Evolutionary conservation across 140 eudicot species (phyloP).

Genomic region (Oenanthe javanica): DNA sequence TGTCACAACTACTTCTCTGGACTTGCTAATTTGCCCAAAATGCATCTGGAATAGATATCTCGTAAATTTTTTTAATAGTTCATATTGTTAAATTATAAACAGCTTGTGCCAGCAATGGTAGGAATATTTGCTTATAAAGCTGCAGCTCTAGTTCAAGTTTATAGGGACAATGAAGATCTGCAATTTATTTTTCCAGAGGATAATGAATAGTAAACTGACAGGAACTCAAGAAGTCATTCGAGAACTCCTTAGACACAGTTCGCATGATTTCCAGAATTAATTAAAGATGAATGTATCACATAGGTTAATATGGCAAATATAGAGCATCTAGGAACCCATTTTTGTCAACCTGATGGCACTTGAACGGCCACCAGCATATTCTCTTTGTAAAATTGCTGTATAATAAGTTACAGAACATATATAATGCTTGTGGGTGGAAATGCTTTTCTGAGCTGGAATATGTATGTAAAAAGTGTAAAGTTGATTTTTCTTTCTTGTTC

Average conservation of each 20-base stretch:
- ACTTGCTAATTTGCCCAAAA: not conserved
- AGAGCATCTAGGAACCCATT: slow-evolving; percentile 1
- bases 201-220: slow-evolving; percentile 25
- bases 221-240: not conserved
- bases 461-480: not conserved
- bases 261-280: not conserved
- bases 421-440: not conserved
- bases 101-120: slow-evolving; percentile 91
- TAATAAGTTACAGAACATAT: not conserved
- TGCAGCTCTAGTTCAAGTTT: slow-evolving; percentile 94
- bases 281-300: not conserved
- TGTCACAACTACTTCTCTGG: not conserved
- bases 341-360: not conserved
- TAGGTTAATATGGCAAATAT: not conserved
- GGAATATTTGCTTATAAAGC: slow-evolving; percentile 96
- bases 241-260: not conserved
- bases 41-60: not conserved
- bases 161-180: slow-evolving; percentile 93
- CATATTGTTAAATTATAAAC: slow-evolving; percentile 11
- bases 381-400: not conserved
- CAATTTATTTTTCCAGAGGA: slow-evolving; percentile 64
- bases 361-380: not conserved
- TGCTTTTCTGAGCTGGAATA: not conserved
- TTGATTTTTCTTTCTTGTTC: not conserved
- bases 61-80: not conserved